Conservation (phyloP, 106 monocot genomes). For the Dioscorea alata region DNA sequence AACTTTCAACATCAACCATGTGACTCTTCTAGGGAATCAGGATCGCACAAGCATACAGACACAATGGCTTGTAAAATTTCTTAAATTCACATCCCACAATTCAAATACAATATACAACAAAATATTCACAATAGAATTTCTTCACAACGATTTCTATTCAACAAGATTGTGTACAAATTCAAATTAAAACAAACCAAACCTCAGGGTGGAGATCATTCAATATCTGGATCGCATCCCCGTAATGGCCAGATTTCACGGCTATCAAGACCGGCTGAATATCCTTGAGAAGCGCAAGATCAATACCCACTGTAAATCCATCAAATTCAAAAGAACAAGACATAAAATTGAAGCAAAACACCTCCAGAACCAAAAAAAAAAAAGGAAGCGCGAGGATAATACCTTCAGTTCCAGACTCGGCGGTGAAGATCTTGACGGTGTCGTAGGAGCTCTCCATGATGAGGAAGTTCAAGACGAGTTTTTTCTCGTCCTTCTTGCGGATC, state of each 20-base stretch:
- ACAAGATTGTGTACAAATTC: too few relatives aligned
- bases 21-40: too few relatives aligned
- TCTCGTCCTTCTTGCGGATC: slow-evolving; percentile 61
- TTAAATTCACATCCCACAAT: too few relatives aligned
- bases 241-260: slow-evolving; percentile 41
- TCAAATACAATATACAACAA: too few relatives aligned
- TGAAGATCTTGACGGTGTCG: slow-evolving; percentile 56
- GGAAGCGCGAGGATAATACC: slow-evolving; percentile 29
- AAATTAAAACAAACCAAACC: slow-evolving; percentile 10
- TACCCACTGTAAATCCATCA: slow-evolving; percentile 18
- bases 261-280: slow-evolving; percentile 39
- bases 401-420: slow-evolving; percentile 52
- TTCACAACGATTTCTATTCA: too few relatives aligned
- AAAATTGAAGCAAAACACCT: not conserved
- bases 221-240: slow-evolving; percentile 36
- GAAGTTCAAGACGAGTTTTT: slow-evolving; percentile 64
- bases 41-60: too few relatives aligned
- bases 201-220: slow-evolving; percentile 38
- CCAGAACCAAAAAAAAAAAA: not conserved
- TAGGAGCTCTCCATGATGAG: slow-evolving; percentile 58
- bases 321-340: not conserved
- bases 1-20: too few relatives aligned
- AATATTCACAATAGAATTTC: too few relatives aligned
- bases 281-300: slow-evolving; percentile 29
- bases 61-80: too few relatives aligned